A percentile compares a stretch with the other conserved stretches of the same genome.
These are phyloP conservation scores for Magnolia kwangsiensis DNA, from an alignment of 164 flowering plant genomes.

Conservation along the genomic window DNA sequence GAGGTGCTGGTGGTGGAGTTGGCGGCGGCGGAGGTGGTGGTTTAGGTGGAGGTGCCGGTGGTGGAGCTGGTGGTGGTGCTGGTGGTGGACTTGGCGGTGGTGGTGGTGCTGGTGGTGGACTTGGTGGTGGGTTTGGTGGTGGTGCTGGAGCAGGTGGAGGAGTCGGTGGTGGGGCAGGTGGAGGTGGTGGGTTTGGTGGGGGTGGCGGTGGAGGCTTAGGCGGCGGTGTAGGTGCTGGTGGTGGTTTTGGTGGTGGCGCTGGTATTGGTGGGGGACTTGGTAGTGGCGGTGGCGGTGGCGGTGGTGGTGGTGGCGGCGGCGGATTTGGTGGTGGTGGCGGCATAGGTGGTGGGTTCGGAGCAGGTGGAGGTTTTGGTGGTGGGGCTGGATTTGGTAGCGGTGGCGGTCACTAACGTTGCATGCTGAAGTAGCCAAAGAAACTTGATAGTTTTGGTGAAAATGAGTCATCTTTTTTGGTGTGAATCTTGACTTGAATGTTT, in stretches of 20 bases:
- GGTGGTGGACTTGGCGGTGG: conserved; percentile 4
- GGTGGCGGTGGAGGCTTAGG: neutral
- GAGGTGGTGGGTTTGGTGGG: conserved; percentile 9
- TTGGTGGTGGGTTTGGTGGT: neutral
- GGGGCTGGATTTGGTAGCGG: too few species aligned
- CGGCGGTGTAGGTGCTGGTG: neutral
- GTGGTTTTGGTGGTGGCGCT: neutral
- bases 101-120: neutral
- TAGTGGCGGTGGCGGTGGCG: conserved; percentile 5
- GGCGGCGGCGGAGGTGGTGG: neutral
- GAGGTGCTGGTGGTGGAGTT: neutral
- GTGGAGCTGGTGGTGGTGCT: neutral
- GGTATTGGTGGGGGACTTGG: conserved; percentile 1
- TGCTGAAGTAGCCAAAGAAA: neutral
- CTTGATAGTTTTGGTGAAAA: too few species aligned
- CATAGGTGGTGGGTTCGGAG: too few species aligned
- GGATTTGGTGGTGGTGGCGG: too few species aligned
- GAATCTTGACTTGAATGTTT: too few species aligned
- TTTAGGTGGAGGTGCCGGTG: neutral
- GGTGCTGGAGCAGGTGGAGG: conserved; percentile 5
- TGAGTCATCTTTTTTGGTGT: neutral
- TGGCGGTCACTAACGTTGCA: neutral
- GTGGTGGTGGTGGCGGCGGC: neutral
- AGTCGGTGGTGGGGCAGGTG: conserved; percentile 3
- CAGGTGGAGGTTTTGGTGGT: too few species aligned